Evolutionary conservation across 1,284 basidiomycete genomes (phyloP).

Genomic region (Melampsora americana): DNA sequence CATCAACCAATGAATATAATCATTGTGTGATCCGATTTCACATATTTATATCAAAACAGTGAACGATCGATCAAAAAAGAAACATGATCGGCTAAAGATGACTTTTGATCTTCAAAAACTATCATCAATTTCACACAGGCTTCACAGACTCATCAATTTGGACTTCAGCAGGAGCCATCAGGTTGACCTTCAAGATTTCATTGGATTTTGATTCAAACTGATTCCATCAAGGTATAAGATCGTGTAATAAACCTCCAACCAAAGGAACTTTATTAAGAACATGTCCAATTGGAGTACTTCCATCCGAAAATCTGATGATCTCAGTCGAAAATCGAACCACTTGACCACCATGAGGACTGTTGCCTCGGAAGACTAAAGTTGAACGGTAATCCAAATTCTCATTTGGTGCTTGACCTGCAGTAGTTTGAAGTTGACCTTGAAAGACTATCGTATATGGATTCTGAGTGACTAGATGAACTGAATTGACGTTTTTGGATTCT

Average conservation of each 20-base stretch:
- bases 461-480: neutral
- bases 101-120: no score
- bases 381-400: neutral
- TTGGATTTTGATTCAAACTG: no score
- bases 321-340: neutral
- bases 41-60: no score
- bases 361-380: neutral
- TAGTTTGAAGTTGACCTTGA: neutral
- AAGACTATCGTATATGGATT: neutral
- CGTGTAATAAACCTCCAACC: neutral
- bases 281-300: neutral
- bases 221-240: no score
- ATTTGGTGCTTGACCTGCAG: slow-evolving; percentile 4
- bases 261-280: neutral
- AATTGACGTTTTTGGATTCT: neutral
- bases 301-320: neutral
- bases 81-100: no score
- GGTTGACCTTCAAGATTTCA: no score
- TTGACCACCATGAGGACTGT: neutral
- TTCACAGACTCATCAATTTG: no score
- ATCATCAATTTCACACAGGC: no score
- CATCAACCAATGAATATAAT: no score
- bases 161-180: no score
- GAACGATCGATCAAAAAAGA: no score
- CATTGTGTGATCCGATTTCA: no score